Conservation (phyloP, 257 asterid genomes). For the Solanum chmielewskii region DNA sequence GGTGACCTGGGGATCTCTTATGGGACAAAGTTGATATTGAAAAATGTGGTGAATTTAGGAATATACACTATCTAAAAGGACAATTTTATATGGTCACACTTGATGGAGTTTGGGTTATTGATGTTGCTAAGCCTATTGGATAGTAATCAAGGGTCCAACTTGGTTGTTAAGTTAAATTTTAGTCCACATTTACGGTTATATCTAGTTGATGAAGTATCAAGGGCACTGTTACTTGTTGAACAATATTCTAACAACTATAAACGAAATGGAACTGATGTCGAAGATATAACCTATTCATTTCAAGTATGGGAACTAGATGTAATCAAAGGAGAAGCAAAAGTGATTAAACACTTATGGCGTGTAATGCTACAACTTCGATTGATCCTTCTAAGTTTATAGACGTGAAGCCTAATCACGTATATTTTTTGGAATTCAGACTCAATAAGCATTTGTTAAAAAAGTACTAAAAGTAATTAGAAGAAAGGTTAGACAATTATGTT, state of each 20-base stretch:
- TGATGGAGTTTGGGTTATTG: too few species aligned
- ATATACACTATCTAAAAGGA: background rate
- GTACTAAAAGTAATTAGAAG: too few species aligned
- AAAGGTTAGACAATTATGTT: too few species aligned
- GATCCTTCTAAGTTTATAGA: background rate
- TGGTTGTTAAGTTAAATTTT: too few species aligned
- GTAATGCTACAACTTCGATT: background rate
- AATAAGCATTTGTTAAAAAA: too few species aligned
- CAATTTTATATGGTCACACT: too few species aligned
- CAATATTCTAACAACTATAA: too few species aligned
- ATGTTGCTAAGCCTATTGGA: too few species aligned
- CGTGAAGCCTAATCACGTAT: background rate
- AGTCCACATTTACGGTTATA: too few species aligned
- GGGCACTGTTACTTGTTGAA: background rate
- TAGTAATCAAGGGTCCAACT: too few species aligned
- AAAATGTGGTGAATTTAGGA: background rate
- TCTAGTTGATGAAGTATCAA: too few species aligned
- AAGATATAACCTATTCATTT: background rate
- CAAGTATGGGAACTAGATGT: background rate
- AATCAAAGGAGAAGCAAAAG: background rate
- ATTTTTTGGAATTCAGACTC: background rate
- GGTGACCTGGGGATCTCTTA: background rate
- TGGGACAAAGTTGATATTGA: background rate
- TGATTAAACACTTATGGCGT: background rate
- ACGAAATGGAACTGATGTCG: background rate